Evolutionary conservation across 257 asterid species (phyloP).

Genomic region (Salvia splendens): DNA sequence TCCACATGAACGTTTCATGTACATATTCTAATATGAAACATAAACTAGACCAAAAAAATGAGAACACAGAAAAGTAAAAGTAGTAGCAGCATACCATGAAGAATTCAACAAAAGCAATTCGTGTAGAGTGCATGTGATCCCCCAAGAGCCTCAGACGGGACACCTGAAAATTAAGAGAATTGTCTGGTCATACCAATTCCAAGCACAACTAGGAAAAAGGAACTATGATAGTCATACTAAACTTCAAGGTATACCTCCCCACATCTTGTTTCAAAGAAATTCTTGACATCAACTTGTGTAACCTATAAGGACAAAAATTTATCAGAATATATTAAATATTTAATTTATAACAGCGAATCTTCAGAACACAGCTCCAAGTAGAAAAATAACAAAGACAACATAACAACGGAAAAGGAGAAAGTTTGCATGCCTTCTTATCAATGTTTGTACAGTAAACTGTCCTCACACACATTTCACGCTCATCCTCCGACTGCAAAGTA

Average conservation of each 20-base stretch:
- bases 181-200: slow-evolving; percentile 19
- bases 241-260: slow-evolving; percentile 63
- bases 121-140: slow-evolving; percentile 85
- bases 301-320: slow-evolving; percentile 45
- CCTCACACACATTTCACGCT: slow-evolving; percentile 97
- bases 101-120: slow-evolving; percentile 93
- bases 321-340: background rate
- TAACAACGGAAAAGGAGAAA: background rate
- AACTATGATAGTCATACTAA: background rate
- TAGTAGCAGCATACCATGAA: slow-evolving; percentile 51
- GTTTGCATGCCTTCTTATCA: slow-evolving; percentile 68
- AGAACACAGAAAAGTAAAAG: background rate
- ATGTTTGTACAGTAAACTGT: slow-evolving; percentile 95
- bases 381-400: slow-evolving; percentile 1
- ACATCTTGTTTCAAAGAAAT: slow-evolving; percentile 81
- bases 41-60: slow-evolving; percentile 2
- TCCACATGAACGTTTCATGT: background rate
- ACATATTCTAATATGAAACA: background rate
- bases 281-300: slow-evolving; percentile 82
- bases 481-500: slow-evolving; percentile 76
- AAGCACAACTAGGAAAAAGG: slow-evolving; percentile 14
- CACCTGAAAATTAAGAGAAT: slow-evolving; percentile 54
- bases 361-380: background rate
- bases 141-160: slow-evolving; percentile 96
- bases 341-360: background rate